Evolutionary conservation across 169 alveolate genomes (phyloP).

Genomic region (Theileria orientalis): DNA sequence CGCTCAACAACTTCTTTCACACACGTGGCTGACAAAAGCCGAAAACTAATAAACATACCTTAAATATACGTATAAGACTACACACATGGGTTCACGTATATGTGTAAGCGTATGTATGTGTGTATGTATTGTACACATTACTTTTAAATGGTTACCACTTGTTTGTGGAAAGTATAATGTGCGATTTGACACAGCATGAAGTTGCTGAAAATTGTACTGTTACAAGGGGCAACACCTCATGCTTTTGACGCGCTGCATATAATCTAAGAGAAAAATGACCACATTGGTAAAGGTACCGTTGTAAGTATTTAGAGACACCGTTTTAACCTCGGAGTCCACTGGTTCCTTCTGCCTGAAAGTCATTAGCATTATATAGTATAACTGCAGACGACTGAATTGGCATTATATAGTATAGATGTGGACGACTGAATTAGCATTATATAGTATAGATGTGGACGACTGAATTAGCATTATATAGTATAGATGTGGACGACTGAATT

Average conservation of each 20-base stretch:
- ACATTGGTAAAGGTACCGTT: neutral
- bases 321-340: neutral
- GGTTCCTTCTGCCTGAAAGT: constrained; percentile 4
- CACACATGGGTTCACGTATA: neutral
- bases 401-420: no score
- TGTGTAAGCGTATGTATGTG: neutral
- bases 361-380: neutral
- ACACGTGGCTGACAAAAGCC: constrained; percentile 85
- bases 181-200: no score
- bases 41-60: no score
- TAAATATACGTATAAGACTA: neutral
- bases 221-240: neutral
- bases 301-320: constrained; percentile 10
- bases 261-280: neutral
- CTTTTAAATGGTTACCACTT: no score
- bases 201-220: no score
- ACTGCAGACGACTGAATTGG: no score
- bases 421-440: no score
- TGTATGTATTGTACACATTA: neutral
- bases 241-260: neutral
- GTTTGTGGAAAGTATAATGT: no score
- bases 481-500: no score
- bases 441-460: no score
- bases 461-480: no score
- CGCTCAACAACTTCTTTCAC: constrained; percentile 86